Conservation (phyloP, 306 rosid species). For the Rubus idaeus region DNA sequence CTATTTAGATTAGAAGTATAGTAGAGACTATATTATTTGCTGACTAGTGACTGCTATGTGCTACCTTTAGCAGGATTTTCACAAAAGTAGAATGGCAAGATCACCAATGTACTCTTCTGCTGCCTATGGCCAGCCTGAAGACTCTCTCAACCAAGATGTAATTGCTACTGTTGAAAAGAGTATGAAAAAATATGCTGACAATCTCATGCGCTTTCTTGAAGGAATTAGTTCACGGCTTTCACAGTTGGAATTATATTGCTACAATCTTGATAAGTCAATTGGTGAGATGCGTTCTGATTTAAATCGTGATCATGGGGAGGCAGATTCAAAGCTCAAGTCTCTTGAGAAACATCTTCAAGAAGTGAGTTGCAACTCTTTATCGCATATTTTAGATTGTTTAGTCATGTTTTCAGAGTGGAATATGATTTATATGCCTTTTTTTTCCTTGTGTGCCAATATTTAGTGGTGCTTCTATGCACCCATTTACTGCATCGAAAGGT, state of each 20-base stretch:
- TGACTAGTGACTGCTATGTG: conserved; percentile 4
- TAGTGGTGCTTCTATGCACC: background rate
- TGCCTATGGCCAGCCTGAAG: conserved; percentile 61
- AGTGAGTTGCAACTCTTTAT: conserved; percentile 43
- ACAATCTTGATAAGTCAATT: conserved; percentile 85
- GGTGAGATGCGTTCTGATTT: conserved; percentile 90
- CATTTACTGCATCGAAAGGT: background rate
- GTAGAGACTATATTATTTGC: background rate
- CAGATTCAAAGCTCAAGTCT: conserved; percentile 69
- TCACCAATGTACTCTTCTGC: conserved; percentile 50
- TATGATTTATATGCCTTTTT: background rate
- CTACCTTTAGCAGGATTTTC: conserved; percentile 54
- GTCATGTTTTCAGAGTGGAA: conserved; percentile 3
- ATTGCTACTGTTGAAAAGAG: conserved; percentile 72
- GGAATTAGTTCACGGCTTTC: conserved; percentile 87
- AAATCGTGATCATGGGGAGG: conserved; percentile 68
- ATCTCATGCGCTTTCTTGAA: conserved; percentile 79
- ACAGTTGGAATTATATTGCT: conserved; percentile 84
- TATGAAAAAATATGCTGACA: conserved; percentile 76
- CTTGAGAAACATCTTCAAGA: conserved; percentile 82
- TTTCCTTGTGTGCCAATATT: background rate
- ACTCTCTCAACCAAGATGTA: conserved; percentile 57
- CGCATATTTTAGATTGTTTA: background rate
- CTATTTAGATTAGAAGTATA: background rate
- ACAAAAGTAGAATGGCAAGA: conserved; percentile 52